Percentiles rank a stretch among this genome's conserved stretches.
Conservation (phyloP, 2,329 filamentous ascomycete genomes). For the Clathrospora elynae region DNA sequence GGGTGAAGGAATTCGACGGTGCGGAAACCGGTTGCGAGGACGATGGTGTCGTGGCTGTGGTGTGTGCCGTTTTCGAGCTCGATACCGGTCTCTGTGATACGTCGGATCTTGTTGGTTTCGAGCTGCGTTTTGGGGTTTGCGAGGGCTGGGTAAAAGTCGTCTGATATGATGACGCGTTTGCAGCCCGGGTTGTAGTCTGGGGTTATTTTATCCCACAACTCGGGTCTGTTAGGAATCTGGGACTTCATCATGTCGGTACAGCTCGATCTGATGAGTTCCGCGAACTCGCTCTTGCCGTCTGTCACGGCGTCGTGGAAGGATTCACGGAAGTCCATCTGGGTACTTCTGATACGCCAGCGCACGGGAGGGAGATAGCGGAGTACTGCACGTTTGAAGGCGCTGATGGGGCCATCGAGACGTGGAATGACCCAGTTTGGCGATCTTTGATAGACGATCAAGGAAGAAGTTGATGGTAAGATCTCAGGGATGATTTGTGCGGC, state of each 20-base stretch:
- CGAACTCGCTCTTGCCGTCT: slow-evolving; percentile 49
- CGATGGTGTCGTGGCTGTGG: slow-evolving; percentile 60
- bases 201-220: slow-evolving; percentile 59
- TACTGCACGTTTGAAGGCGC: slow-evolving; percentile 49
- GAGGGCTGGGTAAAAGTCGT: slow-evolving; percentile 62
- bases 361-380: slow-evolving; percentile 59
- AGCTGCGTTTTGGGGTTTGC: slow-evolving; percentile 55
- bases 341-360: slow-evolving; percentile 56
- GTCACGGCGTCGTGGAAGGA: slow-evolving; percentile 52
- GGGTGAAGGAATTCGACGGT: slow-evolving; percentile 65
- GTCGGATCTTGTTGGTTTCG: slow-evolving; percentile 57
- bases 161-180: slow-evolving; percentile 60
- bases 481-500: slow-evolving; percentile 65
- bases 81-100: slow-evolving; percentile 56
- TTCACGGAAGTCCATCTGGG: slow-evolving; percentile 63
- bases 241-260: slow-evolving; percentile 51
- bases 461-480: slow-evolving; percentile 56
- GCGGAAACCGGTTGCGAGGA: slow-evolving; percentile 65
- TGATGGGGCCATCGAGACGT: slow-evolving; percentile 56
- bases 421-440: slow-evolving; percentile 65
- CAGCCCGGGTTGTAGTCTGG: slow-evolving; percentile 62
- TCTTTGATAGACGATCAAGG: slow-evolving; percentile 62
- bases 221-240: slow-evolving; percentile 55
- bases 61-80: slow-evolving; percentile 50
- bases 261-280: slow-evolving; percentile 48